Percentiles rank a stretch among this genome's conserved stretches.
phyloP scores from a whole-genome alignment of 108 stramenopile genomes.

The Nitzschia sp. region DNA sequence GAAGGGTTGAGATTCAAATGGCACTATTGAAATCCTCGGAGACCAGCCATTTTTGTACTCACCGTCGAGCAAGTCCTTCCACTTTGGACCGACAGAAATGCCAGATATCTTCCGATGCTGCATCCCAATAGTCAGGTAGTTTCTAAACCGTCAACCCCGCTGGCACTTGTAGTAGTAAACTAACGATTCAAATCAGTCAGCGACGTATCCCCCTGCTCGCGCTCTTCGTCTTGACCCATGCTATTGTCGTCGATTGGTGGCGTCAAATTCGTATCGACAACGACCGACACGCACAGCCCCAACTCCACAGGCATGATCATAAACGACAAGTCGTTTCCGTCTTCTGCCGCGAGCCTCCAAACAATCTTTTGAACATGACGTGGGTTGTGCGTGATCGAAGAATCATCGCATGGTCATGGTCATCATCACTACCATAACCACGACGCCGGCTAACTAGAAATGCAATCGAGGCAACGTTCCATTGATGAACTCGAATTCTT shows the following conservation, averaged over 20 bases:
- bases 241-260: constrained; percentile 78
- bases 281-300: constrained; percentile 82
- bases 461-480: too few relatives aligned
- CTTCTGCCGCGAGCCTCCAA: constrained; percentile 84
- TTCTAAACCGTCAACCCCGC: constrained; percentile 95
- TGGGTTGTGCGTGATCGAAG: too few relatives aligned
- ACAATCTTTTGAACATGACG: too few relatives aligned
- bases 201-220: constrained; percentile 60
- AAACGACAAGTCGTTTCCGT: constrained; percentile 91
- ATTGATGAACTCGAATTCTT: too few relatives aligned
- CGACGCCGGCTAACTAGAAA: too few relatives aligned
- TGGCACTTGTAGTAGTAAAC: constrained; percentile 94
- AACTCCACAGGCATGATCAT: constrained; percentile 89
- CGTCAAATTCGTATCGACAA: constrained; percentile 83
- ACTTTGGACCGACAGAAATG: constrained; percentile 68
- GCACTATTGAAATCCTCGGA: too few relatives aligned
- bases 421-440: too few relatives aligned
- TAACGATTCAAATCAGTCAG: constrained; percentile 93
- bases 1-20: too few relatives aligned
- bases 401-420: too few relatives aligned
- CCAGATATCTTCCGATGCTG: constrained; percentile 76
- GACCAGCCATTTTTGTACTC: too few relatives aligned
- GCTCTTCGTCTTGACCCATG: constrained; percentile 63
- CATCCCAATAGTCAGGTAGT: constrained; percentile 87
- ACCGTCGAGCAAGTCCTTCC: constrained; percentile 66